Evolutionary conservation across 768 basidiomycete species (phyloP), one percentile per base, ranked within the genome.

Genomic region (Leccinum disarticulatum): DNA sequence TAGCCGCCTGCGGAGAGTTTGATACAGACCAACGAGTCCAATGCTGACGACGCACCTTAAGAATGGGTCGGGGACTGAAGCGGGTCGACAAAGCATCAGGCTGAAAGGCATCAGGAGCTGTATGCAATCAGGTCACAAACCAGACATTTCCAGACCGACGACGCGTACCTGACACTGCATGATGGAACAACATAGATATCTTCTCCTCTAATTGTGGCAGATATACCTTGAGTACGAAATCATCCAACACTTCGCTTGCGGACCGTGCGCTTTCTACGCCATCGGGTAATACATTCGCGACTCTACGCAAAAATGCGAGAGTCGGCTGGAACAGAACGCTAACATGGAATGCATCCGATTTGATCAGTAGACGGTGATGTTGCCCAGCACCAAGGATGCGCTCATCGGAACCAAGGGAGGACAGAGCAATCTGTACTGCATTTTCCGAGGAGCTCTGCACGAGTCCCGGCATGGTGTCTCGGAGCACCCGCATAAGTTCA

Each of bases 161-260:
- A 10, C 6, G 54, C 78, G 47, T 75, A 91, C 90, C 87, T 22
- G 86, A 85, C 27, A 95, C 86, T 6, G 93, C 87, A 57, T 90
- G 83, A 70, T 93, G 93, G 75, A 97, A 95, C 19, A 97, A 76
- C 54, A 83, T 79, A 1, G 90, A 87, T 52, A 96, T 93, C 71
- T 93, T 95, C 70, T 98, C 95, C 71, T 98, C 95, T 59, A 99
- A 74, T 72, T 97, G 95, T 0, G 96, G 96, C 50, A 98, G 76
- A 76, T 96, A 98, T 1, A 93, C 90, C 57, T 87, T 91, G 47
- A 94, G 76, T 13, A 99, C 93, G 69, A 99, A 98, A 53, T 97
- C 92, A 61, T 98, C 93, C 59, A 98, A 72, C 11, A 95, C 84
- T 19, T 83, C 79, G 48, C 85, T 88, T 28, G 91, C 87, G 2